Percentiles rank a stretch among this genome's conserved stretches.
These are phyloP conservation scores for Talaromyces atroroseus DNA, from an alignment of 2,329 filamentous ascomycete species.

Conservation along the genomic window DNA sequence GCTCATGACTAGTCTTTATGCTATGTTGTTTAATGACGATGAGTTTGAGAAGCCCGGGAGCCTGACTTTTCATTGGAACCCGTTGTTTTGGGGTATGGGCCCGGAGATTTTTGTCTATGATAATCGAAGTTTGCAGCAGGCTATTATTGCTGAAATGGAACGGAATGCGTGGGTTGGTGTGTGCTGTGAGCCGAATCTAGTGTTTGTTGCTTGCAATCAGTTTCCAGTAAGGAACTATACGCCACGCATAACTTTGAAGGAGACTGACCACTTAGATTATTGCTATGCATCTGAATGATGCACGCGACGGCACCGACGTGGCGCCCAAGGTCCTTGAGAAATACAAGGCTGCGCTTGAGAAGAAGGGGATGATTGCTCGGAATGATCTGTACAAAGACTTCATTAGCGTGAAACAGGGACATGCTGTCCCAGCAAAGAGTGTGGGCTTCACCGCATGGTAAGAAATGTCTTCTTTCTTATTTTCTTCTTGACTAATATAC, in stretches of 20 bases:
- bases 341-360: slow-evolving; percentile 32
- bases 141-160: slow-evolving; percentile 36
- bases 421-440: slow-evolving; percentile 15
- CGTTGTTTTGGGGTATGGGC: slow-evolving; percentile 36
- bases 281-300: slow-evolving; percentile 35
- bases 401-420: slow-evolving; percentile 25
- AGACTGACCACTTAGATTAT: slow-evolving; percentile 23
- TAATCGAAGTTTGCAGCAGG: slow-evolving; percentile 28
- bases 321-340: slow-evolving; percentile 30
- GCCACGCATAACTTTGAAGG: background rate
- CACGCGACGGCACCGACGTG: slow-evolving; percentile 28
- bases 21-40: slow-evolving; percentile 41
- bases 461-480: slow-evolving; percentile 13
- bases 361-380: slow-evolving; percentile 24
- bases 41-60: slow-evolving; percentile 30
- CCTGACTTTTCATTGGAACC: slow-evolving; percentile 36
- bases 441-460: slow-evolving; percentile 27
- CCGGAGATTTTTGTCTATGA: slow-evolving; percentile 32
- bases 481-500: background rate
- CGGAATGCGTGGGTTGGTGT: slow-evolving; percentile 36
- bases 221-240: slow-evolving; percentile 30
- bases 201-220: slow-evolving; percentile 36
- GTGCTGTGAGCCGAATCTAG: slow-evolving; percentile 40
- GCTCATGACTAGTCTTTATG: slow-evolving; percentile 36
- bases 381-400: slow-evolving; percentile 24